Evolutionary conservation across 495 filamentous ascomycete species (phyloP), one percentile per base, ranked within the genome.

Genomic region (Cenococcum geophilum): DNA sequence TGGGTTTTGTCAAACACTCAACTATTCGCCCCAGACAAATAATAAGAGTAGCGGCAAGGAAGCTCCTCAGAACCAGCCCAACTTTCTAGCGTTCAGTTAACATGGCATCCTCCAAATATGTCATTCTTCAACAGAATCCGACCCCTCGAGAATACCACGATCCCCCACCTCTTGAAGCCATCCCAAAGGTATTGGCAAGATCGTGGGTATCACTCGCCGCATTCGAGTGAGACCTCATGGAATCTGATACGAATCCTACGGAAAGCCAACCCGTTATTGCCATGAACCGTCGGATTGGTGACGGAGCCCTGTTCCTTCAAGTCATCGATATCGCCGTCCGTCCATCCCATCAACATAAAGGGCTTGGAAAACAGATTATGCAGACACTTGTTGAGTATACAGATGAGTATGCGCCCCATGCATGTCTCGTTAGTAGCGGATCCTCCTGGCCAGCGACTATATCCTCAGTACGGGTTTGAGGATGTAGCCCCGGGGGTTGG

Each of bases 281-380:
- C 1, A 82, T 83, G 79, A 80, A 77, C 58, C 75, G 80, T 21
- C 71, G 82, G 4, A 72, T 80, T 55, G 75, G 78, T 22, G 81
- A 83, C 65, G 78, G 79, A 10, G 77, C 72, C n/a, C 79, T 78
- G 73, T 80, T 80, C 58, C 81, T 80, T 58, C 72, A 77, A 11
- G 70, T 83, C 55, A 75, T 75, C n/a, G 81, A 83, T 67, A 78
- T 83, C 70, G 77, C 76, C 1, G 76, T 81, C 11, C 65, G 22
- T 76, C 79, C 1, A 71, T 61, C 4, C 77, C 82, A 60, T 79
- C 79, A n/a, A 63, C 71, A 75, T 27, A 75, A 76, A 45, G 80
- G 80, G 5, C 65, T 84, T 0, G 81, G 75, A 3, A 76, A 78
- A 37, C 67, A 70, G 8, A 70, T 83, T 62, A n/a, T n/a, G n/a